Percentiles rank a stretch among this genome's conserved stretches.
Conservation (phyloP, 805 yeast species). For the Dipodascopsis tothii region DNA sequence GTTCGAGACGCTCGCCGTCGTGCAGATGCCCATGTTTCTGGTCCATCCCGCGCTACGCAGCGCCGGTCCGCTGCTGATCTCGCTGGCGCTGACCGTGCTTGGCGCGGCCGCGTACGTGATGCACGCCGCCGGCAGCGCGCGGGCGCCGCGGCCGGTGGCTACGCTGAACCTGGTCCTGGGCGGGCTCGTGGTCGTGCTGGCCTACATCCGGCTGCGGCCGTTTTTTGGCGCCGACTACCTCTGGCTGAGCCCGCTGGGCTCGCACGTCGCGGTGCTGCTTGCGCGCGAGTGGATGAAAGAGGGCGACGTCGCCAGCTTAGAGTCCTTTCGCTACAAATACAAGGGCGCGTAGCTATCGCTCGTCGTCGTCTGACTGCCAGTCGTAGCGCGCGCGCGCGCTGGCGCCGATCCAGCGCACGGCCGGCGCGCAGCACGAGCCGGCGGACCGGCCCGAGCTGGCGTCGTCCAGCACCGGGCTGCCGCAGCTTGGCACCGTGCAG, state of each 20-base stretch:
- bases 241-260: conserved; percentile 17
- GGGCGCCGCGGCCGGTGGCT: background rate
- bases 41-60: conserved; percentile 13
- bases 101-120: conserved; percentile 13
- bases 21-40: conserved; percentile 16
- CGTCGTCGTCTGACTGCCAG: background rate
- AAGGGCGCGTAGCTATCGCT: conserved; percentile 13
- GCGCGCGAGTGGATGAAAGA: conserved; percentile 21
- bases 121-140: background rate
- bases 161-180: conserved; percentile 6
- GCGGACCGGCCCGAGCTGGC: no score
- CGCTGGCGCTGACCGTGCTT: conserved; percentile 9
- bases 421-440: no score
- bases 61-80: conserved; percentile 9
- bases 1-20: conserved; percentile 12
- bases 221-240: conserved; percentile 17
- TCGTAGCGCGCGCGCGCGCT: no score
- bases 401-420: no score
- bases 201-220: conserved; percentile 11
- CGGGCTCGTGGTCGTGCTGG: conserved; percentile 5
- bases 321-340: conserved; percentile 20
- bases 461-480: no score
- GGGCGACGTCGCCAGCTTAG: conserved; percentile 16
- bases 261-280: conserved; percentile 4
- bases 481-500: no score